Conservation (phyloP, 768 basidiomycete genomes). For the Boletus tomentosulus region DNA sequence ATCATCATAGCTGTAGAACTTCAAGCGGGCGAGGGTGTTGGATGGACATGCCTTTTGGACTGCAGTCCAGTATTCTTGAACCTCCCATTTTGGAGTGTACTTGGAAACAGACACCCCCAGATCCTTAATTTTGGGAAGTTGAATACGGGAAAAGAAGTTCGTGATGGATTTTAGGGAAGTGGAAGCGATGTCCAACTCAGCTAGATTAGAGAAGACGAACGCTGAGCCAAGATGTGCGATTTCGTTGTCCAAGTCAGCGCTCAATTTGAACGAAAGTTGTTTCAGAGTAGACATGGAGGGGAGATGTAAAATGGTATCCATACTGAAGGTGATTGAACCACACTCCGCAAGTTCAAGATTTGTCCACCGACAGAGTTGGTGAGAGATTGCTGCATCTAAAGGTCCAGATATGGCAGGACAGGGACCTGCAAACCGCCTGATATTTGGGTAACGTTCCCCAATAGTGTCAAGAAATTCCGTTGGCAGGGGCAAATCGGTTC, state of each 20-base stretch:
- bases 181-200: neutral
- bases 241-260: neutral
- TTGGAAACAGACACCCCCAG: neutral
- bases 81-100: neutral
- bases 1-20: too few species aligned
- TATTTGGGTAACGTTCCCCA: neutral
- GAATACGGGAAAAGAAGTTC: neutral
- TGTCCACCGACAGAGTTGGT: neutral
- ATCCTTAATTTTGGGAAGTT: neutral
- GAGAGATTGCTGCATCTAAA: neutral
- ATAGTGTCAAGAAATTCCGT: neutral
- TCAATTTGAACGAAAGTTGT: neutral
- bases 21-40: too few species aligned
- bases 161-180: neutral
- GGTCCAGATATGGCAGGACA: too few species aligned
- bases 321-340: neutral
- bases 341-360: neutral
- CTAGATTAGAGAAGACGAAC: neutral
- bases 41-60: too few species aligned
- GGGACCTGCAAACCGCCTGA: too few species aligned
- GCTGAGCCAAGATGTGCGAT: neutral
- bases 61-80: neutral
- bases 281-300: neutral
- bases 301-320: neutral
- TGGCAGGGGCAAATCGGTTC: too few species aligned